phyloP scores from a whole-genome alignment of 129 eudicot species.

The Deinandra increscens region DNA sequence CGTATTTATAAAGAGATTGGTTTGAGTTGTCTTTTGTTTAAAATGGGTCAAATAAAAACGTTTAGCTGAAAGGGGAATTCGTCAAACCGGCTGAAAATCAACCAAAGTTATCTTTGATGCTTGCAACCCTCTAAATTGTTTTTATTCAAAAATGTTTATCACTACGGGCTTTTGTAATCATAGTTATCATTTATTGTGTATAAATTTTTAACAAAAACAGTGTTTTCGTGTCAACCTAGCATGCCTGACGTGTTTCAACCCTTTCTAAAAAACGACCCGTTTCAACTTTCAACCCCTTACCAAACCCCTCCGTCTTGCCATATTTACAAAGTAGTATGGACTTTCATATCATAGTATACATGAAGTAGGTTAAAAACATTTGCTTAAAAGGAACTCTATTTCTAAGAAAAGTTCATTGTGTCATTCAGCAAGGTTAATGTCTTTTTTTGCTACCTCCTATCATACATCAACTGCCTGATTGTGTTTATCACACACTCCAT shows the following conservation, averaged over 20 bases:
- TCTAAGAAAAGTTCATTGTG: conserved; percentile 21
- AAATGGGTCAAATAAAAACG: background rate
- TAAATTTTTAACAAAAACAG: background rate
- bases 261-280: background rate
- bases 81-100: background rate
- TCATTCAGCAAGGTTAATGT: conserved; percentile 22
- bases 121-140: background rate
- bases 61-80: background rate
- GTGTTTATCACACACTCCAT: conserved; percentile 35
- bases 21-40: background rate
- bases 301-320: background rate
- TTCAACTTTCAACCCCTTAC: background rate
- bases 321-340: conserved; percentile 9
- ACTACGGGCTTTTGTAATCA: background rate
- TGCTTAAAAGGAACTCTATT: conserved; percentile 17
- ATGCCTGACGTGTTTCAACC: background rate
- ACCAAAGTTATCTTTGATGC: background rate
- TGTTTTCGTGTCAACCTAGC: background rate
- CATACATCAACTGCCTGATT: conserved; percentile 18
- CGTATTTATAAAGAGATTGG: background rate
- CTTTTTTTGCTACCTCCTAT: conserved; percentile 22
- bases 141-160: background rate
- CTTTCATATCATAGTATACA: conserved; percentile 16
- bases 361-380: conserved; percentile 9
- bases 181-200: background rate